phyloP scores from a whole-genome alignment of 345 rosid genomes.

The Linum usitatissimum region DNA sequence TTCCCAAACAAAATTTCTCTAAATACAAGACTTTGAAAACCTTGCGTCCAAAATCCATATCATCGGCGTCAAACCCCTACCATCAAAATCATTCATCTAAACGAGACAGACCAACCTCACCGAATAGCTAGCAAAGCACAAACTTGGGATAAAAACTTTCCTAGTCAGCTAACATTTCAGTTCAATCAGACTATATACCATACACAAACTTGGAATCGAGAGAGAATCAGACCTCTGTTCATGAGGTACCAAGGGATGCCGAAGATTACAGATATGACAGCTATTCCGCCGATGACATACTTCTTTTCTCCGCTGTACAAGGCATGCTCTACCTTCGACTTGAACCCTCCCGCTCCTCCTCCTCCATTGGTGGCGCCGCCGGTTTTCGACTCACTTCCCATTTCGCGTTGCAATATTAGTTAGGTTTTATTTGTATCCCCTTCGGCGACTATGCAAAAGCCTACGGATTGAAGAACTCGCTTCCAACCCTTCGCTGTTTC shows the following conservation, averaged over 20 bases:
- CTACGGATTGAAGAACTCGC: not conserved
- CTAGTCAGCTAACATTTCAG: not conserved
- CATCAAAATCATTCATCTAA: too few relatives aligned
- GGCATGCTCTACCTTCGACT: conserved; percentile 44
- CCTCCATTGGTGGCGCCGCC: conserved; percentile 12
- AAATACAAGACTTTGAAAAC: too few relatives aligned
- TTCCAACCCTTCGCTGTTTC: not conserved
- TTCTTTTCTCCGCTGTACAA: conserved; percentile 85
- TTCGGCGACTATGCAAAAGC: not conserved
- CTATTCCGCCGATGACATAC: conserved; percentile 68
- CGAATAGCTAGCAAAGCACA: too few relatives aligned
- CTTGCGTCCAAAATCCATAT: too few relatives aligned
- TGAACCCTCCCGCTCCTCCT: conserved; percentile 35
- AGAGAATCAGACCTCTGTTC: conserved; percentile 50
- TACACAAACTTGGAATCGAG: not conserved
- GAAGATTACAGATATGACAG: conserved; percentile 40
- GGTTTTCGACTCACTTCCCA: conserved; percentile 37
- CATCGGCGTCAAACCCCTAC: too few relatives aligned
- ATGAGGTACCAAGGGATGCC: conserved; percentile 80
- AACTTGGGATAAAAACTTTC: too few relatives aligned
- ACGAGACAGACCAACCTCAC: too few relatives aligned
- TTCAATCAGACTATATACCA: not conserved
- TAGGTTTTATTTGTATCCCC: not conserved
- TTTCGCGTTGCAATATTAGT: conserved; percentile 4
- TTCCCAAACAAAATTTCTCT: too few relatives aligned